phyloP scores from a whole-genome alignment of 2,329 filamentous ascomycete species.

The Ceratocystis harringtonii region DNA sequence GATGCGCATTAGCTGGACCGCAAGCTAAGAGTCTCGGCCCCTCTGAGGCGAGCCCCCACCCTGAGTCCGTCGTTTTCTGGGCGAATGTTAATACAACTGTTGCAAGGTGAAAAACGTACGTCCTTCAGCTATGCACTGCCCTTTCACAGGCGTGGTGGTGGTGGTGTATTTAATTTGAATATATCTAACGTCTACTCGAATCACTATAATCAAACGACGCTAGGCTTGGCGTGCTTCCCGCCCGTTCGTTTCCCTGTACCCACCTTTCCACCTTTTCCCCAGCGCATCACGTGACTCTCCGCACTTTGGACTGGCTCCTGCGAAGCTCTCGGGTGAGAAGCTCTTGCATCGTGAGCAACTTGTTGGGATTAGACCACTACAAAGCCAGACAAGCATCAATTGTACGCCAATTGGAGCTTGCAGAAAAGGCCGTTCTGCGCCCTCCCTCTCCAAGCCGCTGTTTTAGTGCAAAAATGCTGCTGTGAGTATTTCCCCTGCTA shows the following conservation, averaged over 20 bases:
- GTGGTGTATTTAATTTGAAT: too few relatives aligned
- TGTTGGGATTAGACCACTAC: neutral
- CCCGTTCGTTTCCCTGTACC: neutral
- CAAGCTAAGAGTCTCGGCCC: neutral
- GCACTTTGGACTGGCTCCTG: neutral
- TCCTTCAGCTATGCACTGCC: too few relatives aligned
- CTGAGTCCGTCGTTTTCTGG: too few relatives aligned
- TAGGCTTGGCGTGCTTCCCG: conserved; percentile 3
- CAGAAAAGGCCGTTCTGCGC: neutral
- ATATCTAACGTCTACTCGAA: too few relatives aligned
- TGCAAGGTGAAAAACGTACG: too few relatives aligned
- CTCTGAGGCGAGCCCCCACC: too few relatives aligned
- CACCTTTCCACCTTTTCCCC: conserved; percentile 4
- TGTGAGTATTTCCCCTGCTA: neutral
- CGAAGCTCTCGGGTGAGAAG: neutral
- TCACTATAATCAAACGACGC: too few relatives aligned
- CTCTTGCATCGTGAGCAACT: conserved; percentile 3
- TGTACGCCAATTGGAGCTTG: neutral
- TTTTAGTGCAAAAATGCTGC: neutral
- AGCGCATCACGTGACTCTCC: conserved; percentile 7
- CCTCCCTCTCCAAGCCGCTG: neutral
- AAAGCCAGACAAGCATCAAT: neutral
- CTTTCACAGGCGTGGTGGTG: too few relatives aligned
- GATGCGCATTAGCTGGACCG: too few relatives aligned
- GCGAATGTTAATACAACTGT: too few relatives aligned